phyloP scores from a whole-genome alignment of 2,329 filamentous ascomycete species.

The Stylonectria norvegica region DNA sequence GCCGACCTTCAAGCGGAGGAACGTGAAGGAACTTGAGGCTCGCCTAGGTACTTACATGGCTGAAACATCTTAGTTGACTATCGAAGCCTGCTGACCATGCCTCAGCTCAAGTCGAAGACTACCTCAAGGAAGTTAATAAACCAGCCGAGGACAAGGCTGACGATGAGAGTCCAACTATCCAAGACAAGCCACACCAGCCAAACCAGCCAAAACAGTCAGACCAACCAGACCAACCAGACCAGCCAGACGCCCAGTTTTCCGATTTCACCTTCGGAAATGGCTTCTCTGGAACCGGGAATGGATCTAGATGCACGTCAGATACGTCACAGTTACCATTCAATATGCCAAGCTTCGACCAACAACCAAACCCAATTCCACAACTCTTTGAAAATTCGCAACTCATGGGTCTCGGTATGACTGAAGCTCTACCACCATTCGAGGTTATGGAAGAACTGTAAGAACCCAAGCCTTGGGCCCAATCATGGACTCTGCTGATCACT shows the following conservation, averaged over 20 bases:
- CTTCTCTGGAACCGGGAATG: slow-evolving; percentile 2
- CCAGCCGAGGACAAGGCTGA: slow-evolving; percentile 24
- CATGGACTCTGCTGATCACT: slow-evolving; percentile 3
- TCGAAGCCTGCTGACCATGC: slow-evolving; percentile 9
- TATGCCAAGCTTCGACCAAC: slow-evolving; percentile 10
- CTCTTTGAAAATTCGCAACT: slow-evolving; percentile 41
- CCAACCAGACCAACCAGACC: slow-evolving; percentile 14
- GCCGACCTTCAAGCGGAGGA: slow-evolving; percentile 80
- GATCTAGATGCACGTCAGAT: slow-evolving; percentile 3
- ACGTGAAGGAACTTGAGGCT: slow-evolving; percentile 87
- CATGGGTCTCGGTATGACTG: slow-evolving; percentile 76
- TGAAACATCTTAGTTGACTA: background rate
- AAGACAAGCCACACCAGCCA: too few relatives aligned
- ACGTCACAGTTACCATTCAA: slow-evolving; percentile 12
- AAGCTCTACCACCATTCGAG: slow-evolving; percentile 73
- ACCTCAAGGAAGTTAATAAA: slow-evolving; percentile 64
- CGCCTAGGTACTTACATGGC: slow-evolving; percentile 63
- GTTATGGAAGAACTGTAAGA: slow-evolving; percentile 78
- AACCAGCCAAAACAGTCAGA: slow-evolving; percentile 13
- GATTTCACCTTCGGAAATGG: slow-evolving; percentile 7
- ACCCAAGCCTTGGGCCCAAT: slow-evolving; percentile 4
- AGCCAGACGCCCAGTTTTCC: slow-evolving; percentile 5
- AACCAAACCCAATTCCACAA: slow-evolving; percentile 4
- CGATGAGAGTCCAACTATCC: slow-evolving; percentile 24
- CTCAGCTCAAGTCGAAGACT: slow-evolving; percentile 75